Conservation (phyloP, 1,139 yeast genomes). For the Trichomonascaceae sp. region DNA sequence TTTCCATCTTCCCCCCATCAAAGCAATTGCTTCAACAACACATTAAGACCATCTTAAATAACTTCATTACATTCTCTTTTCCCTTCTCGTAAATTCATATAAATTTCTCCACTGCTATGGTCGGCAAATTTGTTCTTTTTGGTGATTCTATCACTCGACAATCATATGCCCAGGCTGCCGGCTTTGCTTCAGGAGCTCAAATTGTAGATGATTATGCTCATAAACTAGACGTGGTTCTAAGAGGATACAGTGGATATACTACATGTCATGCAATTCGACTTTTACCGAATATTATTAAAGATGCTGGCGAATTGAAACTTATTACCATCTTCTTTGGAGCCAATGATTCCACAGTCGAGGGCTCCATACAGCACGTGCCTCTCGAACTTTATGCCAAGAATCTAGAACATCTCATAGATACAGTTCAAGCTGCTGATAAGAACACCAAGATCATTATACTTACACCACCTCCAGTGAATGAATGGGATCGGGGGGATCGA, state of each 20-base stretch:
- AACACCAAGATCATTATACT: conserved; percentile 45
- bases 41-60: neutral
- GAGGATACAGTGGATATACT: conserved; percentile 60
- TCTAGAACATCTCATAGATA: conserved; percentile 39
- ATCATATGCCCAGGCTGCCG: neutral
- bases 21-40: no score
- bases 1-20: no score
- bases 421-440: conserved; percentile 38
- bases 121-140: conserved; percentile 44
- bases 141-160: conserved; percentile 58
- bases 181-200: conserved; percentile 2
- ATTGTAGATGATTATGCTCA: conserved; percentile 36
- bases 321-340: conserved; percentile 58
- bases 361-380: conserved; percentile 45
- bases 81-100: neutral
- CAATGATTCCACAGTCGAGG: conserved; percentile 55
- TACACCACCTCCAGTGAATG: conserved; percentile 54
- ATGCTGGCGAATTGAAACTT: conserved; percentile 7
- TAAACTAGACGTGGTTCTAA: conserved; percentile 45
- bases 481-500: conserved; percentile 22
- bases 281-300: conserved; percentile 18
- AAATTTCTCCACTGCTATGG: neutral
- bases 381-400: conserved; percentile 44
- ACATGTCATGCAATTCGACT: conserved; percentile 39
- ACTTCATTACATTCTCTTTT: neutral